Percentiles rank a stretch among this genome's conserved stretches.
Evolutionary conservation across 1,139 yeast genomes (phyloP).

Genomic region (Arxiozyma slooffiae): DNA sequence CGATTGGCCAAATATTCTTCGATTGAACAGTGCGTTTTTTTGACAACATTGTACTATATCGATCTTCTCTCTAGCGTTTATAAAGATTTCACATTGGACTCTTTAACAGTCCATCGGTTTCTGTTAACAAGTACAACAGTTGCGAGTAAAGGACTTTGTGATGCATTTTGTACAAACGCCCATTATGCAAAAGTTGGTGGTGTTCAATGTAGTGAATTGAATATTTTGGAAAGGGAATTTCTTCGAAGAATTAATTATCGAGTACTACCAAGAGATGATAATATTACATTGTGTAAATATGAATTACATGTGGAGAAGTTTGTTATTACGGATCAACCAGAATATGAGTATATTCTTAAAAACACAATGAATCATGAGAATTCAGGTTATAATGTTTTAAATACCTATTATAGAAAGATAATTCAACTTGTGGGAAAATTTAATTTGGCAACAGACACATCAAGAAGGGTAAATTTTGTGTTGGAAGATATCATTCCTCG

Average conservation of each 20-base stretch:
- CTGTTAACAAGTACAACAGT: slow-evolving; percentile 83
- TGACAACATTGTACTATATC: slow-evolving; percentile 77
- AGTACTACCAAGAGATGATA: slow-evolving; percentile 47
- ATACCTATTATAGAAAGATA: slow-evolving; percentile 52
- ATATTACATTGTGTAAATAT: slow-evolving; percentile 28
- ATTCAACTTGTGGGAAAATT: slow-evolving; percentile 48
- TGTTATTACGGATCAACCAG: slow-evolving; percentile 14
- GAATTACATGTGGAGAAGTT: slow-evolving; percentile 25
- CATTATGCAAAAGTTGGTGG: slow-evolving; percentile 98
- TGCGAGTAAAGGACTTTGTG: slow-evolving; percentile 88
- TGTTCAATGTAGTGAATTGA: slow-evolving; percentile 72
- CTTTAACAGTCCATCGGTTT: slow-evolving; percentile 88
- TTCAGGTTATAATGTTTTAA: slow-evolving; percentile 38
- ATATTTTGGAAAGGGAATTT: slow-evolving; percentile 81
- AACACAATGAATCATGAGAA: slow-evolving; percentile 7
- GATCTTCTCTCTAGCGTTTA: slow-evolving; percentile 74
- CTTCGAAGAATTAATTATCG: slow-evolving; percentile 72
- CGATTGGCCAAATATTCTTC: slow-evolving; percentile 78
- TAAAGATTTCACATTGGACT: slow-evolving; percentile 72
- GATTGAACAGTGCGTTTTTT: slow-evolving; percentile 68
- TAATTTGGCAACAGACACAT: slow-evolving; percentile 23
- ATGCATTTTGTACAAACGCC: slow-evolving; percentile 83
- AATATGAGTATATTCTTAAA: slow-evolving; percentile 4
- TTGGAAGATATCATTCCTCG: neutral
- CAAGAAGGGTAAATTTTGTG: slow-evolving; percentile 18